Conservation (phyloP, 208 protist genomes). For the Leishmania braziliensis region DNA sequence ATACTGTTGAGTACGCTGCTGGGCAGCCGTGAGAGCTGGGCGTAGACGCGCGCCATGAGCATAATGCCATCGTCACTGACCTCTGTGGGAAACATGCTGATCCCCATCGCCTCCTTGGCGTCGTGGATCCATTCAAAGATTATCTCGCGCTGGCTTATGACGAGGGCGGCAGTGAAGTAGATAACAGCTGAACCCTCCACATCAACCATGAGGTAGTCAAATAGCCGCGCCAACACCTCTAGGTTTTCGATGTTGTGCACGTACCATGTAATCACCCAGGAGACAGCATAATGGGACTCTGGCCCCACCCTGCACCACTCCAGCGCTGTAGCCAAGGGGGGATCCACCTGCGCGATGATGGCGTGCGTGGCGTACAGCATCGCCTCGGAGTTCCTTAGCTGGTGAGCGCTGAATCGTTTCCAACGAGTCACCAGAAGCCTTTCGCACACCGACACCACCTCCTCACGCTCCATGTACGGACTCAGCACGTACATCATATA, state of each 20-base stretch:
- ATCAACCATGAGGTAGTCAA: constrained; percentile 80
- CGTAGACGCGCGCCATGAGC: constrained; percentile 77
- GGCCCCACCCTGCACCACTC: constrained; percentile 74
- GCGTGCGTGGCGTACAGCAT: constrained; percentile 82
- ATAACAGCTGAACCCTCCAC: constrained; percentile 51
- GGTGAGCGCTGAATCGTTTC: constrained; percentile 55
- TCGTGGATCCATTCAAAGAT: constrained; percentile 55
- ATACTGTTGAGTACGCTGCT: constrained; percentile 38
- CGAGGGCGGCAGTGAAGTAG: constrained; percentile 79
- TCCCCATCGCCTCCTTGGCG: constrained; percentile 32
- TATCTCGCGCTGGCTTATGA: constrained; percentile 51
- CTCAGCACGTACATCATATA: constrained; percentile 77
- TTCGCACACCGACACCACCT: constrained; percentile 64
- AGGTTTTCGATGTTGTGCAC: constrained; percentile 56
- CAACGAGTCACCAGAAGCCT: constrained; percentile 61
- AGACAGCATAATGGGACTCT: constrained; percentile 86
- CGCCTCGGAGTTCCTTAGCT: constrained; percentile 62
- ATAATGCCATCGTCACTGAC: constrained; percentile 48
- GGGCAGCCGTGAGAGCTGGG: constrained; percentile 56
- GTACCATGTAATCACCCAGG: constrained; percentile 91
- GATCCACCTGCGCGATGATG: constrained; percentile 61
- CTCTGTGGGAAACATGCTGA: constrained; percentile 22
- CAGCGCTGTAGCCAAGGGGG: constrained; percentile 53
- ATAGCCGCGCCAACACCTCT: constrained; percentile 53
- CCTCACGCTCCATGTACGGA: constrained; percentile 37